Conservation (phyloP, 2,329 filamentous ascomycete genomes). For the Parastagonospora avenae region DNA sequence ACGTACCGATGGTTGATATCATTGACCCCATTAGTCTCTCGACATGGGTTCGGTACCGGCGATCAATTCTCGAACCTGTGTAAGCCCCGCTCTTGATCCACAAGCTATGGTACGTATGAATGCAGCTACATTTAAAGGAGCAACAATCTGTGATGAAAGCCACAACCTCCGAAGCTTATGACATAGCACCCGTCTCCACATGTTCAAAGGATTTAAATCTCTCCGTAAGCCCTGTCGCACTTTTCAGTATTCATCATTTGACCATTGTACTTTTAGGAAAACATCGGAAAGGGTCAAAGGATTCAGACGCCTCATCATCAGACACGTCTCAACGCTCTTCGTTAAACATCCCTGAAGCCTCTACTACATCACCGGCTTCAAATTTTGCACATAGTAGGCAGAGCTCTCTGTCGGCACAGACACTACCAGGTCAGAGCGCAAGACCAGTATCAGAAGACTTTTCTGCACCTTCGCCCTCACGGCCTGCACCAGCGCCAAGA, state of each 20-base stretch:
- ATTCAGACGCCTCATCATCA: slow-evolving; percentile 7
- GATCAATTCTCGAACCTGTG: slow-evolving; percentile 1
- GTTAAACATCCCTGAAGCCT: slow-evolving; percentile 11
- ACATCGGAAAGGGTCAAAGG: slow-evolving; percentile 18
- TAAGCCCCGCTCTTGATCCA: slow-evolving; percentile 19
- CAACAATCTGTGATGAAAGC: slow-evolving; percentile 10
- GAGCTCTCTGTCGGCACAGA: slow-evolving; percentile 1
- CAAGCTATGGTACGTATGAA: slow-evolving; percentile 7
- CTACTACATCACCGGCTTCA: not conserved
- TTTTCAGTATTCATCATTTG: not conserved
- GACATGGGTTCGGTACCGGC: not conserved
- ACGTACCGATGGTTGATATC: slow-evolving; percentile 4
- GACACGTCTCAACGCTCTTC: slow-evolving; percentile 8
- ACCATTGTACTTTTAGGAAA: slow-evolving; percentile 17
- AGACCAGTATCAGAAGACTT: not conserved
- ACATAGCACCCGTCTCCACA: slow-evolving; percentile 14
- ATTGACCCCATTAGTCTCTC: not conserved
- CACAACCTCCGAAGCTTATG: slow-evolving; percentile 2
- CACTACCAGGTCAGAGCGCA: not conserved
- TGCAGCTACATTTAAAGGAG: slow-evolving; percentile 3
- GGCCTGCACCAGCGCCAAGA: not conserved
- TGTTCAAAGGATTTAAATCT: slow-evolving; percentile 22
- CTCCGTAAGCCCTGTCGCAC: slow-evolving; percentile 15
- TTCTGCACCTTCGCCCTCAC: not conserved
- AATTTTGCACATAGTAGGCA: not conserved